Evolutionary conservation across 2,329 filamentous ascomycete species (phyloP).

Genomic region (Penicillium frequentans): DNA sequence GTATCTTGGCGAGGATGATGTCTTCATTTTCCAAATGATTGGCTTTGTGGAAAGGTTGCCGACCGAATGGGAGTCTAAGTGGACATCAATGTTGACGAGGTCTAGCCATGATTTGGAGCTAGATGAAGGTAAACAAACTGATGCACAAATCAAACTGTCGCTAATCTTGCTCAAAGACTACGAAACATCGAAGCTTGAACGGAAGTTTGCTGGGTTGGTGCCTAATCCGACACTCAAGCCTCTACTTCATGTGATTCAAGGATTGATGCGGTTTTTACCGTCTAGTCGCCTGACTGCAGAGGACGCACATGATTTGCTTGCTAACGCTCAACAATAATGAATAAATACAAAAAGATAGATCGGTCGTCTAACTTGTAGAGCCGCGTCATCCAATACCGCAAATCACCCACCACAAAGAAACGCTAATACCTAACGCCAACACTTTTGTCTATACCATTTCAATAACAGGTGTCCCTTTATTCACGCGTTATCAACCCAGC

Average conservation of each 20-base stretch:
- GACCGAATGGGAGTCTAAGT: conserved; percentile 19
- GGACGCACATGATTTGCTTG: conserved; percentile 17
- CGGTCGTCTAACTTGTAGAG: background rate
- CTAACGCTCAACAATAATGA: background rate
- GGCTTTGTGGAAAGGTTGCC: conserved; percentile 19
- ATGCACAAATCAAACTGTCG: background rate
- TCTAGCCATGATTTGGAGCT: conserved; percentile 4
- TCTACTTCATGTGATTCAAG: conserved; percentile 19
- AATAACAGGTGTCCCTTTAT: background rate
- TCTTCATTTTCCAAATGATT: conserved; percentile 22
- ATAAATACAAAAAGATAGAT: too few relatives aligned
- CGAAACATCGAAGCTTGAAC: conserved; percentile 12
- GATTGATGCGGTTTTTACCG: conserved; percentile 24
- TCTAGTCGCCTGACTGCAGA: conserved; percentile 20
- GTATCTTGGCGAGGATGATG: conserved; percentile 18
- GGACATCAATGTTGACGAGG: conserved; percentile 11
- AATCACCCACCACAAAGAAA: background rate
- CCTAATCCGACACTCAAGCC: conserved; percentile 12
- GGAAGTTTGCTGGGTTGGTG: conserved; percentile 12
- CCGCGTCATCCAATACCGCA: background rate
- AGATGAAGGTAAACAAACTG: conserved; percentile 2
- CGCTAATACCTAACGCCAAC: background rate
- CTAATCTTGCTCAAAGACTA: conserved; percentile 10
- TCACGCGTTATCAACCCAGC: background rate
- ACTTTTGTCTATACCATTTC: conserved; percentile 7